These are phyloP conservation scores for Coemansia sp. DNA, from an alignment of 192 early-diverging fungal genomes.

Conservation along the genomic window DNA sequence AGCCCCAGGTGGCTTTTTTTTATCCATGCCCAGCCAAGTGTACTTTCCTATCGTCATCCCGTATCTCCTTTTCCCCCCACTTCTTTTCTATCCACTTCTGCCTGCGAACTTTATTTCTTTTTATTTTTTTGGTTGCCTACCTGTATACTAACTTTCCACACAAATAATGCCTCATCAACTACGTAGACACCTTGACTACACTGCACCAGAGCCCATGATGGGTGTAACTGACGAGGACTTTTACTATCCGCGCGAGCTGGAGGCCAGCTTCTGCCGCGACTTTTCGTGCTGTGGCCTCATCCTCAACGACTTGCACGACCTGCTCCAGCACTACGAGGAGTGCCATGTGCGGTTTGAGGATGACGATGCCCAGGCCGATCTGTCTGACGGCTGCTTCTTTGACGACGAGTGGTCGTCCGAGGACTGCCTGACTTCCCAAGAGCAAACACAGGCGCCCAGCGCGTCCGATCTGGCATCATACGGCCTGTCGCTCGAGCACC, in stretches of 20 bases:
- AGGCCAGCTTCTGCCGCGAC: slow-evolving; percentile 92
- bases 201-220: slow-evolving; percentile 20
- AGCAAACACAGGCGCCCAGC: slow-evolving; percentile 1
- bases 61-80: neutral
- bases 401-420: slow-evolving; percentile 53
- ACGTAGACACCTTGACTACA: slow-evolving; percentile 17
- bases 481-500: slow-evolving; percentile 54
- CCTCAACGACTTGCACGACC: slow-evolving; percentile 89
- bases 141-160: slow-evolving; percentile 10
- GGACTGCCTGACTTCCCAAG: slow-evolving; percentile 25
- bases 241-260: slow-evolving; percentile 71
- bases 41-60: slow-evolving; percentile 4
- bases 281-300: slow-evolving; percentile 93
- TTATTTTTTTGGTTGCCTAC: slow-evolving; percentile 7
- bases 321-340: slow-evolving; percentile 97
- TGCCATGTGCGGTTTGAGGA: slow-evolving; percentile 87
- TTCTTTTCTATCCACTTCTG: slow-evolving; percentile 1
- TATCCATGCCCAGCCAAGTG: neutral
- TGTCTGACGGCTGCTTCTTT: slow-evolving; percentile 52
- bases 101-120: neutral
- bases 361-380: slow-evolving; percentile 66
- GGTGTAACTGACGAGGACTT: slow-evolving; percentile 50
- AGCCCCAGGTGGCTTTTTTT: slow-evolving; percentile 8
- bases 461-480: slow-evolving; percentile 40
- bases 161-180: slow-evolving; percentile 9